Conservation (phyloP, 441 rosid species). For the Populus hybrid region DNA sequence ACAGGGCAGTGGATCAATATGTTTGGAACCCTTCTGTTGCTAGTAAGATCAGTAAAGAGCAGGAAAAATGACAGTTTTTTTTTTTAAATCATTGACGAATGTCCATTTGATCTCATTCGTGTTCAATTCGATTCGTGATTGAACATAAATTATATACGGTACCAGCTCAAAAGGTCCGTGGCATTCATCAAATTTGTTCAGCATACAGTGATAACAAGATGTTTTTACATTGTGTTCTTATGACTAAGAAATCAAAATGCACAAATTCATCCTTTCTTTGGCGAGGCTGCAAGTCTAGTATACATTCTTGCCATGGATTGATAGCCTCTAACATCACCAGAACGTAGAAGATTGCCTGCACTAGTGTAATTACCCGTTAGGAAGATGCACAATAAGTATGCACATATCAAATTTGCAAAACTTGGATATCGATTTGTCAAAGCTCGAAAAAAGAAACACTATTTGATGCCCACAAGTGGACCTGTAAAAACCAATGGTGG, state of each 20-base stretch:
- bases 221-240: background rate
- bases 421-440: background rate
- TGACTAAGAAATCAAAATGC: background rate
- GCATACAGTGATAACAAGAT: background rate
- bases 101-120: background rate
- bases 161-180: background rate
- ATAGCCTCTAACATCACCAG: constrained; percentile 88
- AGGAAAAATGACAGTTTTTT: background rate
- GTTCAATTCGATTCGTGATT: background rate
- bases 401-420: background rate
- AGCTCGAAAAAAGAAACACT: background rate
- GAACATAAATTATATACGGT: background rate
- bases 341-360: constrained; percentile 89
- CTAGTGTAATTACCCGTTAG: background rate
- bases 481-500: background rate
- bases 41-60: background rate
- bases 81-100: background rate
- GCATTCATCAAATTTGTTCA: background rate
- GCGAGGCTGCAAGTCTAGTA: constrained; percentile 90
- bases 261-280: constrained; percentile 70
- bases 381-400: background rate
- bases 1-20: too few relatives aligned
- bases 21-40: background rate
- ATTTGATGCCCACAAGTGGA: background rate
- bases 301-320: constrained; percentile 98